Evolutionary conservation across 768 basidiomycete genomes (phyloP), one percentile per base, ranked within the genome.

Genomic region (Scleroderma citrinum): DNA sequence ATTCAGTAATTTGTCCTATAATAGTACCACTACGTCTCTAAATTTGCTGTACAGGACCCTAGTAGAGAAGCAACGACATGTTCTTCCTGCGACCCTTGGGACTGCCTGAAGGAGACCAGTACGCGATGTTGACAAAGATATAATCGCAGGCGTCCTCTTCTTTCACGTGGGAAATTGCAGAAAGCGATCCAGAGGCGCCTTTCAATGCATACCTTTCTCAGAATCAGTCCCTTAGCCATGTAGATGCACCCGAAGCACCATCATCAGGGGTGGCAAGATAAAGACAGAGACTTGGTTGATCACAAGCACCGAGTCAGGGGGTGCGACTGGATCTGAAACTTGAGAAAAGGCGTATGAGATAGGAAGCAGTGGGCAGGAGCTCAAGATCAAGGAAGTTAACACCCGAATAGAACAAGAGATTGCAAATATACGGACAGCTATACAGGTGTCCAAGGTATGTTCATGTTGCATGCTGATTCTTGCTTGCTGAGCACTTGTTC

Each of bases 331-430:
- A 99, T 66, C 69, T 99, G 50, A 99, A 99, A 68, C 70, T 98
- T 21, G 95, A 99, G 73, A 98, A 98, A 68, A 93, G 92, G 1
- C 77, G 95, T 40, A 90, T 97, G 74, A 74, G 95, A 46, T 93
- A 98, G 94, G 97, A 73, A 84, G 83, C 56, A 85, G 82, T 56
- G 82, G 83, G 35, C 91, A 97, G 60, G 93, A 96, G 61, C 72
- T 94, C 46, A 97, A 97, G 80, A 89, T 98, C 62, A 92, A 92
- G 66, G 95, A 99, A 66, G 93, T 97, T 16, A 94, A 98, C 60
- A 97, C 95, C 3, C 72, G 90, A 63, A 97, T 98, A 56, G 95
- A 99, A 67, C 89, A 90, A 62, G 93, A 97, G 69, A 95, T 95
- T 61, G 91, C 92, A 7, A 82, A 81, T 2, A 65, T 96, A 46